Base-by-base conservation (phyloP, 306 rosid species). In the Fragaria ananassa region DNA sequence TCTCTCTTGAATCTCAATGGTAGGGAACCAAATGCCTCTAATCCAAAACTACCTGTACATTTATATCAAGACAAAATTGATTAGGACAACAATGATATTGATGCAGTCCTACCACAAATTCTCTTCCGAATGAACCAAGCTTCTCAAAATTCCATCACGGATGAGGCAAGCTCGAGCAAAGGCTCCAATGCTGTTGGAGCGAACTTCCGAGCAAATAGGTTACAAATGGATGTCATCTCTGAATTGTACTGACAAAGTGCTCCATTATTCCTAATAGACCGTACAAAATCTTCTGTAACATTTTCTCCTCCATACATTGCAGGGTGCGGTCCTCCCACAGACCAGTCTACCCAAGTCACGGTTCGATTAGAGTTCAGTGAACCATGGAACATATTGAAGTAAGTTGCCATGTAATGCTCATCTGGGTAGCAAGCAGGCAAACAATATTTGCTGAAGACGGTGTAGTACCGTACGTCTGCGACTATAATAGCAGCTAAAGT, bases 401-500 rank as follows among this genome's bases (percentile, higher is more conserved):
- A 95, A 37, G 97, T 95, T 13, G 97, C 93, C 76, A 95, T 50
- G 83, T 90, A 95, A 81, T 95, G 97, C 54, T 95, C 97, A 61
- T 95, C 99, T 0, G 99, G 99, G 81, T 91, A 91, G 83, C 98
- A 95, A 58, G 99, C 96, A 45, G 99, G 99, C 79, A 86, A 84
- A 37, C 99, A 95, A 72, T 86, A 89, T 68, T 83, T 92, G 47
- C 91, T 76, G 74, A 95, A 95, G 77, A 87, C 87, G 71, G 80
- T 61, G 80, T 74, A 90, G 81, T 88, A 92, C 68, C 51, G 80
- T 63, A 85, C 83, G 75, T 95, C 97, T 0, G 93, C 82, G 75
- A 92, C 80, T 45, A 89, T 34, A 39, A 78, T 34, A 53, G 91
- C 80, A 18, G 97, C 93, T 4, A 92, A 64, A 7, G 70, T 68